These are phyloP conservation scores for Tetrastigma voinierianum DNA, from an alignment of 164 flowering plant genomes.

Conservation along the genomic window DNA sequence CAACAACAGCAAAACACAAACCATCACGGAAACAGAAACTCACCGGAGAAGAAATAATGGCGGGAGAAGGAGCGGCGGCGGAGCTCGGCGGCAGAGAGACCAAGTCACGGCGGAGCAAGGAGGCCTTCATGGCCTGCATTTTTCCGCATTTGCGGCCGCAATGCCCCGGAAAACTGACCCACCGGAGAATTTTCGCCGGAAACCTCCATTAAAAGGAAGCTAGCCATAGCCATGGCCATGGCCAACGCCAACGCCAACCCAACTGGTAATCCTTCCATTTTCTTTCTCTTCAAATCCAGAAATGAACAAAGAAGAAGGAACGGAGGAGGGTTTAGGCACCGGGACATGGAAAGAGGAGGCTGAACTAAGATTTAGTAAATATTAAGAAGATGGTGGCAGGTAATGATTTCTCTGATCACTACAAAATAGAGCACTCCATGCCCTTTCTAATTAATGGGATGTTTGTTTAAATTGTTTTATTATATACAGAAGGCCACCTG, in stretches of 20 bases:
- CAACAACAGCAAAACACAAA: no score
- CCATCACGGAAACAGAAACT: not conserved
- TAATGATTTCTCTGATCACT: slow-evolving; percentile 14
- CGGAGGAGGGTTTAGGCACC: not conserved
- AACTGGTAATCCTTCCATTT: slow-evolving; percentile 3
- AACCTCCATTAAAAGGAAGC: slow-evolving; percentile 18
- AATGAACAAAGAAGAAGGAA: no score
- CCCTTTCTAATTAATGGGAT: no score
- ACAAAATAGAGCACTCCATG: slow-evolving; percentile 19
- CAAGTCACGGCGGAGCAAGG: slow-evolving; percentile 21
- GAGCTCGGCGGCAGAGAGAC: slow-evolving; percentile 5
- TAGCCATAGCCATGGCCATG: not conserved
- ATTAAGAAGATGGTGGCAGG: slow-evolving; percentile 1
- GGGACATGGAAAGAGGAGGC: slow-evolving; percentile 34
- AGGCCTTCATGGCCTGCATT: slow-evolving; percentile 30
- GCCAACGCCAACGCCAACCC: slow-evolving; percentile 7
- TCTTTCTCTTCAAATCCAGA: not conserved
- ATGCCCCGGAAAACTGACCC: slow-evolving; percentile 4
- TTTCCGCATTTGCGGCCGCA: slow-evolving; percentile 19
- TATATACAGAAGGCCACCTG: not conserved
- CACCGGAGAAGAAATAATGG: slow-evolving; percentile 16
- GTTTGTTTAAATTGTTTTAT: not conserved
- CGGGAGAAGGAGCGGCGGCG: slow-evolving; percentile 13
- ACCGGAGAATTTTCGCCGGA: slow-evolving; percentile 15
- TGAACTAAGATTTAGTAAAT: slow-evolving; percentile 20